phyloP scores from a whole-genome alignment of 768 basidiomycete genomes.

The Kwoniella sp. region DNA sequence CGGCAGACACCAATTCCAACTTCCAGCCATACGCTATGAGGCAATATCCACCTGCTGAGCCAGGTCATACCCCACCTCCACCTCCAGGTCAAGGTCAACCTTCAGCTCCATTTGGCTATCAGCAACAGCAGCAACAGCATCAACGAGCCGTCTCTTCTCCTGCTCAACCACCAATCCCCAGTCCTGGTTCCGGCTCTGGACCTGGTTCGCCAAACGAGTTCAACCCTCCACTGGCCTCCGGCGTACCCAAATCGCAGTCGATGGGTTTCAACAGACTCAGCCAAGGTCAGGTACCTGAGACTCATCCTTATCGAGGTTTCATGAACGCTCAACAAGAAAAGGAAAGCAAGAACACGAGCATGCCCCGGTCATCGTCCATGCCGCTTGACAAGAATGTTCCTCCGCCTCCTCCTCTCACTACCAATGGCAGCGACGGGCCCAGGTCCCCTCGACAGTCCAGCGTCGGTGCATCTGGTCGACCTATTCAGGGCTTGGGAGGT shows the following conservation, averaged over 20 bases:
- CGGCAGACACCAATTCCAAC: neutral
- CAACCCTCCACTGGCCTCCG: neutral
- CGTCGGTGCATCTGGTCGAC: neutral
- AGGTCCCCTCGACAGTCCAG: neutral
- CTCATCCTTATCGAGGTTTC: conserved; percentile 33
- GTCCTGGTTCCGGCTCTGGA: conserved; percentile 2
- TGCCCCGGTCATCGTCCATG: conserved; percentile 34
- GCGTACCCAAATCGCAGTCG: conserved; percentile 36
- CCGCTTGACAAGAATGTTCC: conserved; percentile 20
- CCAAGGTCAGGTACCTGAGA: conserved; percentile 20
- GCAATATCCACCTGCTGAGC: conserved; percentile 19
- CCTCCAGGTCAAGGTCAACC: conserved; percentile 14
- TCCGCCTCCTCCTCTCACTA: conserved; percentile 9
- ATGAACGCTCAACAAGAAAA: conserved; percentile 19
- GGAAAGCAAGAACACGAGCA: conserved; percentile 20
- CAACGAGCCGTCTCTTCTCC: conserved; percentile 14
- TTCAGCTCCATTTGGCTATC: conserved; percentile 2
- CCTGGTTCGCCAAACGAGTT: neutral
- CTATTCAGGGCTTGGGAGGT: neutral
- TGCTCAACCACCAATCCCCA: neutral
- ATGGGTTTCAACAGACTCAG: conserved; percentile 29
- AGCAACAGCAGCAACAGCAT: conserved; percentile 22
- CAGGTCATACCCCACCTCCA: conserved; percentile 21
- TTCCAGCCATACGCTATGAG: conserved; percentile 28
- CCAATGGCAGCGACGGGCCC: neutral